phyloP scores from a whole-genome alignment of 495 filamentous ascomycete species.

The Evernia prunastri region DNA sequence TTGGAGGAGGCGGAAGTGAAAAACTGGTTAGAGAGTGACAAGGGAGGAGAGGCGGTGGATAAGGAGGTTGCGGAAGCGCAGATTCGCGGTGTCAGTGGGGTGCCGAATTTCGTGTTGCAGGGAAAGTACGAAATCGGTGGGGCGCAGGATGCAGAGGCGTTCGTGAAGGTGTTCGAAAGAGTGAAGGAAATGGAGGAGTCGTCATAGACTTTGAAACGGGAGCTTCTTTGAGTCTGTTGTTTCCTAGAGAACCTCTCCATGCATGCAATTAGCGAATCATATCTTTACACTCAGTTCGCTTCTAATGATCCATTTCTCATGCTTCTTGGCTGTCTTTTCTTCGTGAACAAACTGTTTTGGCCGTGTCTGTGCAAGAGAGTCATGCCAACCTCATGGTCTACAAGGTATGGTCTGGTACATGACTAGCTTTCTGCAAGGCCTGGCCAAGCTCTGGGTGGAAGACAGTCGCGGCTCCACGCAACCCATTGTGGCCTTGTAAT shows the following conservation, averaged over 20 bases:
- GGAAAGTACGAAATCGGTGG: constrained; percentile 56
- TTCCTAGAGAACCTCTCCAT: not conserved
- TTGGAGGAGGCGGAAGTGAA: constrained; percentile 53
- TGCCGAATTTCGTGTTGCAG: constrained; percentile 69
- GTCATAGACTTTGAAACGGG: not conserved
- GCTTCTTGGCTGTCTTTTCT: constrained; percentile 66
- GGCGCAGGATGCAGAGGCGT: constrained; percentile 54
- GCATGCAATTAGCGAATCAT: constrained; percentile 25
- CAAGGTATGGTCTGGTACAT: constrained; percentile 54
- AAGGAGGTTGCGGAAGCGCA: constrained; percentile 57
- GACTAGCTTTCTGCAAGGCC: constrained; percentile 38
- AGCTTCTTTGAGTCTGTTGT: not conserved
- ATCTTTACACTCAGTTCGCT: constrained; percentile 74
- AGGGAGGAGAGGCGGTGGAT: constrained; percentile 65
- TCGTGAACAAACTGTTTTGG: constrained; percentile 87
- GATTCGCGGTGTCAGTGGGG: constrained; percentile 54
- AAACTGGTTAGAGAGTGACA: constrained; percentile 55
- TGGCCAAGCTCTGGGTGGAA: constrained; percentile 64
- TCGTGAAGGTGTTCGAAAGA: constrained; percentile 50
- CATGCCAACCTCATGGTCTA: constrained; percentile 73
- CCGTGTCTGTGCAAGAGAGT: constrained; percentile 85
- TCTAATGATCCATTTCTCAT: constrained; percentile 90
- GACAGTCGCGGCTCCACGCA: constrained; percentile 82
- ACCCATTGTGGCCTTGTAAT: constrained; percentile 61
- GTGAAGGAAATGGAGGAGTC: constrained; percentile 38